Percentiles rank a stretch among this genome's conserved stretches.
Evolutionary conservation across 2,329 filamentous ascomycete genomes (phyloP).

Genomic region (Cladophialophora carrionii): DNA sequence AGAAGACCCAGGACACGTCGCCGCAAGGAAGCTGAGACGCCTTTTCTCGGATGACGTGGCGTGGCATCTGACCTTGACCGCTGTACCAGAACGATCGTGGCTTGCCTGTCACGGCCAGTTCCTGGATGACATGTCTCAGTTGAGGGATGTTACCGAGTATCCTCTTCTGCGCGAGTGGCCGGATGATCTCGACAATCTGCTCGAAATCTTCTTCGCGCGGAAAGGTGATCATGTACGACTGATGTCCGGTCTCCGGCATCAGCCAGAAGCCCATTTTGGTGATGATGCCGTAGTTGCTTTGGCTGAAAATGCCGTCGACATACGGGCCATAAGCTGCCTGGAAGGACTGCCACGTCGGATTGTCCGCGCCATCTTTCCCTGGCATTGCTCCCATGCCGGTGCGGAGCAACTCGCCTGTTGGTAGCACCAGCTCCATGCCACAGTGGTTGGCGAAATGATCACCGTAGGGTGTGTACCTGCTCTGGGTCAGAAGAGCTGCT

Average conservation of each 20-base stretch:
- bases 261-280: slow-evolving; percentile 39
- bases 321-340: slow-evolving; percentile 44
- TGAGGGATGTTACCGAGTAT: slow-evolving; percentile 43
- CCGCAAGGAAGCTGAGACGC: slow-evolving; percentile 40
- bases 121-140: slow-evolving; percentile 41
- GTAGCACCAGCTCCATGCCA: slow-evolving; percentile 51
- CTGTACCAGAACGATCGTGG: slow-evolving; percentile 39
- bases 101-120: slow-evolving; percentile 42
- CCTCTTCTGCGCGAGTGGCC: slow-evolving; percentile 40
- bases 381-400: slow-evolving; percentile 49
- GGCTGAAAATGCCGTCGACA: slow-evolving; percentile 44
- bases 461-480: slow-evolving; percentile 42
- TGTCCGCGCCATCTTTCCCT: slow-evolving; percentile 40
- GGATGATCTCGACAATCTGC: slow-evolving; percentile 46
- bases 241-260: slow-evolving; percentile 43
- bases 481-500: background rate
- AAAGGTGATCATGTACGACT: slow-evolving; percentile 49
- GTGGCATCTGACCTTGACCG: slow-evolving; percentile 39
- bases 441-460: slow-evolving; percentile 54
- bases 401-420: slow-evolving; percentile 45
- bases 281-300: slow-evolving; percentile 43
- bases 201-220: slow-evolving; percentile 45
- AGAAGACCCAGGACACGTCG: slow-evolving; percentile 43
- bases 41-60: slow-evolving; percentile 40
- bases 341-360: slow-evolving; percentile 42